Percentiles rank a stretch among this genome's conserved stretches.
Conservation (phyloP, 106 monocot genomes). For the Hemerocallis citrina region DNA sequence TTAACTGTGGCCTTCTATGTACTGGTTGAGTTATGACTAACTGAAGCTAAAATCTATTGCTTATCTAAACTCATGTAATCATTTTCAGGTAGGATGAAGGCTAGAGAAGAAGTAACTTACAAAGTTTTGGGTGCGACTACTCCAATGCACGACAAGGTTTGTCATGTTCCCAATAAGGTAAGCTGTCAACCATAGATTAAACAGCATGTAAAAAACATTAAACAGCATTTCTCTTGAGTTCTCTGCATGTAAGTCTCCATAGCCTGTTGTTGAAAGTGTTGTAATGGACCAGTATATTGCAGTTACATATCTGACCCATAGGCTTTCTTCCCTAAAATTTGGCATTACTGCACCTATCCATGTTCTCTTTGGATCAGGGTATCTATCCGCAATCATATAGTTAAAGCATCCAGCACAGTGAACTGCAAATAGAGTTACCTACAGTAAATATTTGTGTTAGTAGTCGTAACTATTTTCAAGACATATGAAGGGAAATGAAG, state of each 20-base stretch:
- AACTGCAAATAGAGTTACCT: slow-evolving; percentile 4
- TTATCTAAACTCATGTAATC: no score
- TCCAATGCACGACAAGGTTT: slow-evolving; percentile 26
- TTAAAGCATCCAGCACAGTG: slow-evolving; percentile 2
- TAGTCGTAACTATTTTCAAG: neutral
- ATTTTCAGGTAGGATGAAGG: no score
- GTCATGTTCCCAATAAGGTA: slow-evolving; percentile 36
- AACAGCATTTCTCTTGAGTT: slow-evolving; percentile 31
- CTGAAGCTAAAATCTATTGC: no score
- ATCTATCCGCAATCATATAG: slow-evolving; percentile 10
- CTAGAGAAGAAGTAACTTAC: slow-evolving; percentile 8
- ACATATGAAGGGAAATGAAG: neutral
- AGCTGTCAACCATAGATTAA: slow-evolving; percentile 26
- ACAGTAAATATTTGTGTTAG: neutral
- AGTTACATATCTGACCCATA: slow-evolving; percentile 28
- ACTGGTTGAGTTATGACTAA: no score
- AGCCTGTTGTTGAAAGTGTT: slow-evolving; percentile 30
- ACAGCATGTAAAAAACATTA: slow-evolving; percentile 24
- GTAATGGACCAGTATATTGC: slow-evolving; percentile 34
- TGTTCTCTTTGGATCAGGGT: slow-evolving; percentile 22
- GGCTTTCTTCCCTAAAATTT: slow-evolving; percentile 18
- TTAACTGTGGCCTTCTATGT: no score
- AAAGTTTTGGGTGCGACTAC: slow-evolving; percentile 22
- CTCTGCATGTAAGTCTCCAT: slow-evolving; percentile 30
- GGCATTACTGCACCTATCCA: slow-evolving; percentile 31